Base-by-base conservation (phyloP, 2,329 filamentous ascomycete genomes). In the Fusarium chuoi region DNA sequence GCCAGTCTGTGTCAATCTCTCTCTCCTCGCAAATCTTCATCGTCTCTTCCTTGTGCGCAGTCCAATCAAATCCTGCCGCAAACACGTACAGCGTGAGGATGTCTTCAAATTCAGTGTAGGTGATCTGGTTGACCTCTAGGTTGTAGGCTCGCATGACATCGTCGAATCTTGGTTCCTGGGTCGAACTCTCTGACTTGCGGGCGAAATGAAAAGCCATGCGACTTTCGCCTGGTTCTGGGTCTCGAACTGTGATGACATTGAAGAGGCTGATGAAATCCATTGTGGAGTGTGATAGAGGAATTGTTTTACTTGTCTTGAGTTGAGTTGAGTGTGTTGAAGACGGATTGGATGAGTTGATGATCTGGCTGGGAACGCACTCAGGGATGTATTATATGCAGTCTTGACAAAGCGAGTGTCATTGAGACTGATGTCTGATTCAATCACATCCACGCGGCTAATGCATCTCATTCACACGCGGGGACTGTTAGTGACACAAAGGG, bases 381-480 rank as follows among this genome's bases (percentile, higher is more conserved):
- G 7, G 11, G 7, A 7, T 18, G 28, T 18, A 12, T 15, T 22
- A 15, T 38, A 38, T 52, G 22, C n/a, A 7, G 17, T 8, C 18
- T 36, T 15, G 8, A 20, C 33, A 17, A 7, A 26, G 12, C 17
- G 5, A 26, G 12, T 12, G 5, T 1, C 7, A 22, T 12, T 36
- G 12, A 12, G 7, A 22, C 14, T 38, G 13, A 17, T 11, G 13
- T 52, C n/a, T 38, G n/a, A 52, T 26, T 52, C n/a, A 36, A 38
- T 11, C 6, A 24, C 17, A 1, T 3, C 5, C 4, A 7, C 13
- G n/a, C 8, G 2, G 0, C 6, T 1, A 35, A 6, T 3, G 17
- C 6, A 15, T 15, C 33, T 22, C 14, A 36, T 11, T 24, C 13
- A 52, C 18, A 36, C 6, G 15, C 10, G 28, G 8, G 3, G 9